Percentiles rank a stretch among this genome's conserved stretches.
These are phyloP conservation scores for Prunus mume DNA, from an alignment of 306 rosid genomes.

Conservation along the genomic window DNA sequence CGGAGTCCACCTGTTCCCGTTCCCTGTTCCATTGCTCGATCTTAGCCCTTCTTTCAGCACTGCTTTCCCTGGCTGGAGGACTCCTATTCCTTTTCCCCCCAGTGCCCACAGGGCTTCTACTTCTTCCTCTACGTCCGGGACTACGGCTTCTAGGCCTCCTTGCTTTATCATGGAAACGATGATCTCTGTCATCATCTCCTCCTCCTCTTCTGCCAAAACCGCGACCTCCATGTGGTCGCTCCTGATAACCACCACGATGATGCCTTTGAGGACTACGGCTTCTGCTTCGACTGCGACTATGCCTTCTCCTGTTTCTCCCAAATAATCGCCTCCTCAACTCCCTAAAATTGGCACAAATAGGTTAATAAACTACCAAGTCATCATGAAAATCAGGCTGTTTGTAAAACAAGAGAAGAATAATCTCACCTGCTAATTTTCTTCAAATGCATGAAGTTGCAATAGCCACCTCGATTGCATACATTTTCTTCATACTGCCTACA, in stretches of 20 bases:
- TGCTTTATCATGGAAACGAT: slow-evolving; percentile 56
- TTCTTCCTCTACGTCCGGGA: slow-evolving; percentile 78
- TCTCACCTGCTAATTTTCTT: slow-evolving; percentile 89
- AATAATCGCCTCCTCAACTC: slow-evolving; percentile 81
- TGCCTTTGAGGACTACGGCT: slow-evolving; percentile 85
- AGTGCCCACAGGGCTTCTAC: slow-evolving; percentile 88
- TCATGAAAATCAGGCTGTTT: not conserved
- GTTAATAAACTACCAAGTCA: not conserved
- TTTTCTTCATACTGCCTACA: slow-evolving; percentile 99
- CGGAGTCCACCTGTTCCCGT: slow-evolving; percentile 54
- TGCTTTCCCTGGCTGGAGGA: slow-evolving; percentile 77
- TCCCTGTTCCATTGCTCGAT: slow-evolving; percentile 98
- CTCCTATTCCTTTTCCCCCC: slow-evolving; percentile 65
- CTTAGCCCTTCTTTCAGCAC: slow-evolving; percentile 91
- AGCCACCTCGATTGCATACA: slow-evolving; percentile 97
- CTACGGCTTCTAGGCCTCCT: slow-evolving; percentile 92
- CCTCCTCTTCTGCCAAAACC: slow-evolving; percentile 73
- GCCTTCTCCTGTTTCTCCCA: slow-evolving; percentile 79
- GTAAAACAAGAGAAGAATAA: not conserved
- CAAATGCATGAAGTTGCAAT: slow-evolving; percentile 96
- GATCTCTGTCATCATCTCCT: slow-evolving; percentile 74
- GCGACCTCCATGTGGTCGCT: slow-evolving; percentile 67
- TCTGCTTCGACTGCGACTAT: slow-evolving; percentile 66
- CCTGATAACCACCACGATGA: slow-evolving; percentile 56
- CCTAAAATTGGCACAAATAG: slow-evolving; percentile 39